Percentiles rank a stretch among this genome's conserved stretches.
These are phyloP conservation scores for Cladosporium sp. DNA, from an alignment of 2,329 filamentous ascomycete species.

Conservation along the genomic window DNA sequence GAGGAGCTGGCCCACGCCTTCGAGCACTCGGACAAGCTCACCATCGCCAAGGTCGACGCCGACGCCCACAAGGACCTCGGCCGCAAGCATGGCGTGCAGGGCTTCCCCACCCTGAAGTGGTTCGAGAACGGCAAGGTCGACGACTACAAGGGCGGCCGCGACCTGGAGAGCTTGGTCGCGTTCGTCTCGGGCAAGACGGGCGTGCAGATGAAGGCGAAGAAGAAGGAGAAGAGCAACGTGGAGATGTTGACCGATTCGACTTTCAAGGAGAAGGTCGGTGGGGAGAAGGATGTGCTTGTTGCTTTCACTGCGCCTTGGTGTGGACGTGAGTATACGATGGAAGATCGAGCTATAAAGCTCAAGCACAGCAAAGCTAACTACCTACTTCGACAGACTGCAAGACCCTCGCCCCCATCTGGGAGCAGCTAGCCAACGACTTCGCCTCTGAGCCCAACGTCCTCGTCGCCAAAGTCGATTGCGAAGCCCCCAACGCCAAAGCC, in stretches of 20 bases:
- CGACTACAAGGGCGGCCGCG: constrained; percentile 84
- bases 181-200: constrained; percentile 89
- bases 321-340: constrained; percentile 70
- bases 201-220: constrained; percentile 71
- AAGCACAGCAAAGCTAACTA: constrained; percentile 12
- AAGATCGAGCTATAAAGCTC: neutral
- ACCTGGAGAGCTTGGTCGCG: constrained; percentile 77
- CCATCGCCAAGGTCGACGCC: constrained; percentile 94
- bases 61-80: constrained; percentile 84
- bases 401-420: constrained; percentile 84
- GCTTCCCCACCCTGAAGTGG: constrained; percentile 96
- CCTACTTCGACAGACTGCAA: constrained; percentile 76
- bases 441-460: constrained; percentile 73
- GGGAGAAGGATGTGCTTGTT: constrained; percentile 86
- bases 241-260: constrained; percentile 75
- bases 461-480: constrained; percentile 93
- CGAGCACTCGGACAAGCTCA: constrained; percentile 72
- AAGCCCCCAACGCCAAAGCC: constrained; percentile 80
- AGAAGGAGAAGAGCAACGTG: constrained; percentile 71
- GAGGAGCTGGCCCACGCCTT: constrained; percentile 82
- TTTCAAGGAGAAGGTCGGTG: constrained; percentile 76
- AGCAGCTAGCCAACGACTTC: constrained; percentile 81
- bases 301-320: constrained; percentile 99
- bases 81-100: constrained; percentile 83
- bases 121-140: constrained; percentile 85